Conservation (phyloP, 768 basidiomycete species). For the Psilocybe tampanensis region DNA sequence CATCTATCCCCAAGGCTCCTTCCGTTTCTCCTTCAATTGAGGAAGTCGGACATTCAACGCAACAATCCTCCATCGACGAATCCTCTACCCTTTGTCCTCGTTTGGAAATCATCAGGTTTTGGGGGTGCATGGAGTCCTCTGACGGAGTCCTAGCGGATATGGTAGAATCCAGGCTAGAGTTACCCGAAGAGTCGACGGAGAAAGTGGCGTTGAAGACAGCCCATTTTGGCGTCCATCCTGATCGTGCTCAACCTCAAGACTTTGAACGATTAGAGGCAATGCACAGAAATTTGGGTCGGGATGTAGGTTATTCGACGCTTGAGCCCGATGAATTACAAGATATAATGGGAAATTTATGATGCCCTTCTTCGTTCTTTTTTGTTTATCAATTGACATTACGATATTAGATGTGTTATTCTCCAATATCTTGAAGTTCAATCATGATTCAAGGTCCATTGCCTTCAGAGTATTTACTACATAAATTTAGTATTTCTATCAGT, state of each 20-base stretch:
- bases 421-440: too few relatives aligned
- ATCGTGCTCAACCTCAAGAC: not conserved
- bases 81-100: conserved; percentile 17
- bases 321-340: too few relatives aligned
- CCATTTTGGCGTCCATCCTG: not conserved
- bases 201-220: not conserved
- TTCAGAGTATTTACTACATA: too few relatives aligned
- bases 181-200: not conserved
- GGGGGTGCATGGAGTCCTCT: conserved; percentile 24
- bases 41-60: not conserved
- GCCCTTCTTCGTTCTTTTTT: too few relatives aligned
- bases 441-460: too few relatives aligned
- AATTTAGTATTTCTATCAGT: not conserved
- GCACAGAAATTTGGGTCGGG: not conserved
- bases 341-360: too few relatives aligned
- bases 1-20: not conserved
- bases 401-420: too few relatives aligned
- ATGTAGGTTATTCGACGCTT: too few relatives aligned
- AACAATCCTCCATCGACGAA: not conserved
- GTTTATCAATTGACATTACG: too few relatives aligned
- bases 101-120: conserved; percentile 24
- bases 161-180: conserved; percentile 10
- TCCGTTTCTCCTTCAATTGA: too few relatives aligned
- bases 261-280: not conserved
- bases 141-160: conserved; percentile 32